Percentiles rank a stretch among this genome's conserved stretches.
These are phyloP conservation scores for Penicillium sp. DNA, from an alignment of 2,329 filamentous ascomycete species.

Conservation along the genomic window DNA sequence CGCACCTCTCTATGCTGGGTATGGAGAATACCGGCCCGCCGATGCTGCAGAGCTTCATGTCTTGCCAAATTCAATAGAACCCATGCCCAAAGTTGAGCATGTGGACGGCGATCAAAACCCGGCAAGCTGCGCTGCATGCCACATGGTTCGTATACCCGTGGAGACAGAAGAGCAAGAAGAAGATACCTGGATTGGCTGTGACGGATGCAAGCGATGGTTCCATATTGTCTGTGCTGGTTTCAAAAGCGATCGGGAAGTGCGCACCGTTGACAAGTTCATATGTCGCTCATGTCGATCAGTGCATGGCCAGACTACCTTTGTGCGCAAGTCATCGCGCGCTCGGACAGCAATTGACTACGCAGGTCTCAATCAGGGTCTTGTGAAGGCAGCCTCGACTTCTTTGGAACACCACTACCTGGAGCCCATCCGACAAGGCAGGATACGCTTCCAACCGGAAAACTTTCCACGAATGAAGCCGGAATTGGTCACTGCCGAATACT, in stretches of 20 bases:
- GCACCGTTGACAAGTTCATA: constrained; percentile 70
- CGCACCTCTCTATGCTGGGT: constrained; percentile 11
- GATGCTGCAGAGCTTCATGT: constrained; percentile 7
- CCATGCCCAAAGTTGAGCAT: constrained; percentile 34
- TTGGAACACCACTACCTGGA: constrained; percentile 71
- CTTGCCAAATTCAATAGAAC: constrained; percentile 18
- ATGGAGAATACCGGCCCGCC: constrained; percentile 13
- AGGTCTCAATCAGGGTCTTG: constrained; percentile 67
- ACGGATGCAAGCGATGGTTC: constrained; percentile 71
- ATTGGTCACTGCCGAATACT: constrained; percentile 64
- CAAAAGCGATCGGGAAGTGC: constrained; percentile 65
- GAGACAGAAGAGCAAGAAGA: constrained; percentile 59
- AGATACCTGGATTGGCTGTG: constrained; percentile 67
- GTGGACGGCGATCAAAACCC: constrained; percentile 37
- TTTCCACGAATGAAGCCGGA: constrained; percentile 69
- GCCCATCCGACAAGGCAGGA: constrained; percentile 67
- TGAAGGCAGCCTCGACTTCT: constrained; percentile 68
- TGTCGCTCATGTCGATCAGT: constrained; percentile 63
- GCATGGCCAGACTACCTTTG: constrained; percentile 67
- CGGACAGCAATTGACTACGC: constrained; percentile 71
- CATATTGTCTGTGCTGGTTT: constrained; percentile 71
- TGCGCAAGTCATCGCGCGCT: constrained; percentile 68
- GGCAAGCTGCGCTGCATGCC: constrained; percentile 62
- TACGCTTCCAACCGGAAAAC: constrained; percentile 63
- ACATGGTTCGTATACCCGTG: constrained; percentile 56